Conservation (phyloP, 441 rosid genomes). For the Macaranga tanarius region DNA sequence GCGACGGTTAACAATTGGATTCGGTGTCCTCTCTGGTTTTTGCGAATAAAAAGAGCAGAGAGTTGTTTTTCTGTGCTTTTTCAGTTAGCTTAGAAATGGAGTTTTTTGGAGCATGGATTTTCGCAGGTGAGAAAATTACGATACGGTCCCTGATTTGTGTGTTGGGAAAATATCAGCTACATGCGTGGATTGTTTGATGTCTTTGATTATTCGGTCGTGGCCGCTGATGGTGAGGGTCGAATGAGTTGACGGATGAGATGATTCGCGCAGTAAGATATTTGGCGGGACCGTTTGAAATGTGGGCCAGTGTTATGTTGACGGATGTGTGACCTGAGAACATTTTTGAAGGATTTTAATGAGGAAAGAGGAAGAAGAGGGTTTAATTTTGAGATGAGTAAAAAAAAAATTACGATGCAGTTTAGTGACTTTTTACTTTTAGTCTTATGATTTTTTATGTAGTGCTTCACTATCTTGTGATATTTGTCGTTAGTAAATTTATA, state of each 20-base stretch:
- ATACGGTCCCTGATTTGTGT: not conserved
- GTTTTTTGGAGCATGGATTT: slow-evolving; percentile 6
- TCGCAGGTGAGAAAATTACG: not conserved
- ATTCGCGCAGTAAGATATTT: not conserved
- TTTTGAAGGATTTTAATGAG: too few relatives aligned
- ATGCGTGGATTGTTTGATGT: too few relatives aligned
- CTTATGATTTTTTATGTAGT: too few relatives aligned
- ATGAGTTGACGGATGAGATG: not conserved
- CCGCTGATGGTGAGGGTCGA: not conserved
- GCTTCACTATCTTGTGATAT: too few relatives aligned
- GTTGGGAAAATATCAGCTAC: too few relatives aligned
- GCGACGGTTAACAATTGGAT: not conserved
- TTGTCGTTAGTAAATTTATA: too few relatives aligned
- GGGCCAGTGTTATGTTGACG: not conserved
- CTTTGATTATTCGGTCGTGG: not conserved
- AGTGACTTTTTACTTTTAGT: too few relatives aligned
- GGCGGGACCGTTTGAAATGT: not conserved
- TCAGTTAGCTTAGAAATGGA: slow-evolving; percentile 16
- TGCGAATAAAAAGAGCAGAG: slow-evolving; percentile 16
- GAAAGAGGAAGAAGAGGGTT: too few relatives aligned
- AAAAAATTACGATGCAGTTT: too few relatives aligned
- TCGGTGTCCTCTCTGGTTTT: slow-evolving; percentile 15
- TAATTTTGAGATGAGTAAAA: too few relatives aligned
- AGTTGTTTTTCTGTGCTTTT: not conserved
- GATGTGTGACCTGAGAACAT: not conserved